These are phyloP conservation scores for Gloeopeniophorella convolvens DNA, from an alignment of 768 basidiomycete species.

Conservation along the genomic window DNA sequence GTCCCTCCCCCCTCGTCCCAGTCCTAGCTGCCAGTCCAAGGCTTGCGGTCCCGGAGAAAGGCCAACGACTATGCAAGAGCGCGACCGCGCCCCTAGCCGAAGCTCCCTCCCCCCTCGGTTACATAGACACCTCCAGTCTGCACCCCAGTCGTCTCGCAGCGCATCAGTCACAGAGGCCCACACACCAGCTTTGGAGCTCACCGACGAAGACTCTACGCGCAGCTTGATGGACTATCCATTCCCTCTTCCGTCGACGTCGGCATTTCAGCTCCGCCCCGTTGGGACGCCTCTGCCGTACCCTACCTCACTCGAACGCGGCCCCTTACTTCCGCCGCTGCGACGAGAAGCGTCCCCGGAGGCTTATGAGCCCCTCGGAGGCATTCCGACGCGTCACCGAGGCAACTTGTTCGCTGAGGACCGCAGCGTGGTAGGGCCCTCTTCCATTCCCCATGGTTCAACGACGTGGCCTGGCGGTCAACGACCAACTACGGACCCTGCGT, in stretches of 20 bases:
- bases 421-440: conserved; percentile 8
- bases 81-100: conserved; percentile 23
- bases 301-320: neutral
- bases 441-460: conserved; percentile 25
- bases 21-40: conserved; percentile 1
- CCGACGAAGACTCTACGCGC: neutral
- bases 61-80: conserved; percentile 10
- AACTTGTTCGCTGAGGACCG: too few relatives aligned
- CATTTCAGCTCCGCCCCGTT: conserved; percentile 2
- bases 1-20: neutral
- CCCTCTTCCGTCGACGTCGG: neutral
- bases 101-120: conserved; percentile 50
- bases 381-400: too few relatives aligned
- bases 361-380: too few relatives aligned
- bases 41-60: conserved; percentile 1
- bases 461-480: conserved; percentile 10
- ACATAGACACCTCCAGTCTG: conserved; percentile 37
- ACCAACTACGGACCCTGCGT: conserved; percentile 25
- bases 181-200: neutral
- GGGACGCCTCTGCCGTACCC: neutral
- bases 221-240: neutral
- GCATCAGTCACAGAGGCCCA: neutral
- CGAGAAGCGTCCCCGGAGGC: neutral
- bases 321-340: neutral
- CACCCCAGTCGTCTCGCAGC: conserved; percentile 12